These are phyloP conservation scores for Aspergillus affinis DNA, from an alignment of 495 filamentous ascomycete genomes.

Conservation along the genomic window DNA sequence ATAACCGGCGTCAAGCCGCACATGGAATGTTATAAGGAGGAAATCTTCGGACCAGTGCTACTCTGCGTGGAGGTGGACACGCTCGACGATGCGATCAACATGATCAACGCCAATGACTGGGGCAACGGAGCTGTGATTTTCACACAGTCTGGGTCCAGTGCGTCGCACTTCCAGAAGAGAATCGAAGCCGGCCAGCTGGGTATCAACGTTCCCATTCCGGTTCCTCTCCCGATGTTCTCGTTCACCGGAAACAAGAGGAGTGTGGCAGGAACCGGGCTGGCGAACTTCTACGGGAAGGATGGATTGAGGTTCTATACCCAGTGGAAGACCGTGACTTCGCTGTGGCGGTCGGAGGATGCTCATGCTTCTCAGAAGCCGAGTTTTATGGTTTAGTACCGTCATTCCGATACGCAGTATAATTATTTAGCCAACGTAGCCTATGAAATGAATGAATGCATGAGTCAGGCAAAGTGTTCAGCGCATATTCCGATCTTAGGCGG, in stretches of 20 bases:
- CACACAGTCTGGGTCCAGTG: slow-evolving; percentile 61
- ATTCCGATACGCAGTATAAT: too few species aligned
- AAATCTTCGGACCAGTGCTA: slow-evolving; percentile 96
- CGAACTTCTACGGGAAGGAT: slow-evolving; percentile 91
- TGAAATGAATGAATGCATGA: too few species aligned
- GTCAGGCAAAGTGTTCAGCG: too few species aligned
- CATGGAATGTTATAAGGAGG: slow-evolving; percentile 94
- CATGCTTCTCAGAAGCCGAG: not conserved
- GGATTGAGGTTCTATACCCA: slow-evolving; percentile 95
- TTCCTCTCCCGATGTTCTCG: slow-evolving; percentile 92
- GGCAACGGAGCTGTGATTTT: slow-evolving; percentile 71
- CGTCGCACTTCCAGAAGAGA: slow-evolving; percentile 63
- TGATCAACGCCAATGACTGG: slow-evolving; percentile 69
- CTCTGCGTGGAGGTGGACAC: slow-evolving; percentile 81
- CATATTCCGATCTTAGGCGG: too few species aligned
- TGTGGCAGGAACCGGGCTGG: slow-evolving; percentile 88
- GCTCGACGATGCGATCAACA: slow-evolving; percentile 70
- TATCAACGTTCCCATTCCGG: slow-evolving; percentile 74
- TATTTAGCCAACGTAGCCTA: too few species aligned
- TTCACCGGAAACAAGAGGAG: slow-evolving; percentile 99
- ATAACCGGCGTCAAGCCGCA: slow-evolving; percentile 87
- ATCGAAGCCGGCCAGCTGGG: slow-evolving; percentile 59
- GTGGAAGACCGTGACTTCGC: slow-evolving; percentile 91
- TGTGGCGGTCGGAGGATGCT: slow-evolving; percentile 86
- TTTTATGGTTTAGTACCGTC: not conserved